These are phyloP conservation scores for Apophysomyces sp. DNA, from an alignment of 371 early-diverging fungal genomes.

Conservation along the genomic window DNA sequence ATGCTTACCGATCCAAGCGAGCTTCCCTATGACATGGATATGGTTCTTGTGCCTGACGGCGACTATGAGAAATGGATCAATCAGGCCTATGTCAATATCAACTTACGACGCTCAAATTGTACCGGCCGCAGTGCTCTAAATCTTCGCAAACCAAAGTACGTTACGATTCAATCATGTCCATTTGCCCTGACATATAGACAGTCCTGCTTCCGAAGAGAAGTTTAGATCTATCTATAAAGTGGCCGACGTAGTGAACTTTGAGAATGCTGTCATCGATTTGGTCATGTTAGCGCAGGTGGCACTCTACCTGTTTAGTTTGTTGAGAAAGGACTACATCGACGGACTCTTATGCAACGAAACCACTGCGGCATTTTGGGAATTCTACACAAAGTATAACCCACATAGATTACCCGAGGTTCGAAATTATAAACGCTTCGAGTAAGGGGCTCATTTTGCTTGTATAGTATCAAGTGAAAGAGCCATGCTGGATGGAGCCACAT, in stretches of 20 bases:
- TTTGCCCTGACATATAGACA: slow-evolving; percentile 12
- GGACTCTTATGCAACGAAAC: slow-evolving; percentile 66
- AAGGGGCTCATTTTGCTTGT: background rate
- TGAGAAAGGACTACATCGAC: slow-evolving; percentile 53
- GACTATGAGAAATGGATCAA: slow-evolving; percentile 58
- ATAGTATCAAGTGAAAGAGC: slow-evolving; percentile 41
- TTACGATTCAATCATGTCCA: background rate
- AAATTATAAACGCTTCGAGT: background rate
- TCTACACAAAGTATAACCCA: slow-evolving; percentile 50
- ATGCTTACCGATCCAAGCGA: slow-evolving; percentile 59
- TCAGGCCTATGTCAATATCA: slow-evolving; percentile 63
- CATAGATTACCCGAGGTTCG: slow-evolving; percentile 51
- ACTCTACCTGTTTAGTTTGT: slow-evolving; percentile 50
- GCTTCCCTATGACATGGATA: slow-evolving; percentile 59
- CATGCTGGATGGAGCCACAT: slow-evolving; percentile 57
- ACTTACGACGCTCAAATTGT: slow-evolving; percentile 61
- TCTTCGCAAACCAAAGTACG: slow-evolving; percentile 58
- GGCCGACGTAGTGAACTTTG: slow-evolving; percentile 53
- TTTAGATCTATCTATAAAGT: slow-evolving; percentile 63
- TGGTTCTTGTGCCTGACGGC: slow-evolving; percentile 62
- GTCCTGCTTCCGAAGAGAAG: slow-evolving; percentile 65
- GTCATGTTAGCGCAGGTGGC: slow-evolving; percentile 56
- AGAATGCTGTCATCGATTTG: slow-evolving; percentile 56
- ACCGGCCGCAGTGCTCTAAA: slow-evolving; percentile 66
- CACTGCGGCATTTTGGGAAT: slow-evolving; percentile 46